Conservation (phyloP, 345 rosid genomes). For the Aethionema arabicum region DNA sequence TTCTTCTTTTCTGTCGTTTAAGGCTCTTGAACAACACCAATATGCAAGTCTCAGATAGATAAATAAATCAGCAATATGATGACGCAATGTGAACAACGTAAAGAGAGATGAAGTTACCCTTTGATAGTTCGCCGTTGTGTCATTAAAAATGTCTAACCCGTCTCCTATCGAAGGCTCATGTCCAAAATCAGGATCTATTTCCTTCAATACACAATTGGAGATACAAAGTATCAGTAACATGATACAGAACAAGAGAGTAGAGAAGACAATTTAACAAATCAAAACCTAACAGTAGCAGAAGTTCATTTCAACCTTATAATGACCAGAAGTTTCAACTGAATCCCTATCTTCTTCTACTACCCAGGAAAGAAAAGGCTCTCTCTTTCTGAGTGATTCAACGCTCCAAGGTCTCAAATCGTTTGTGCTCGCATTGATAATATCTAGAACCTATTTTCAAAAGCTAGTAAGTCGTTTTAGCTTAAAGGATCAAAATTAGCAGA, state of each 20-base stretch:
- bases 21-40: slow-evolving; percentile 48
- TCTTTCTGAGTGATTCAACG: slow-evolving; percentile 65
- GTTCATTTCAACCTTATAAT: slow-evolving; percentile 47
- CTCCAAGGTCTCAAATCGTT: slow-evolving; percentile 57
- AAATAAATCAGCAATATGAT: neutral
- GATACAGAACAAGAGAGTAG: slow-evolving; percentile 8
- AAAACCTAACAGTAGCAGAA: neutral
- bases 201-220: slow-evolving; percentile 1
- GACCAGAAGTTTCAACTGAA: slow-evolving; percentile 31
- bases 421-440: slow-evolving; percentile 48
- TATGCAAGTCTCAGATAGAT: slow-evolving; percentile 7
- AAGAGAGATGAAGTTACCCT: slow-evolving; percentile 52
- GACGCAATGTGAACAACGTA: neutral
- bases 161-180: slow-evolving; percentile 27
- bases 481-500: neutral
- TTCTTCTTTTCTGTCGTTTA: slow-evolving; percentile 69
- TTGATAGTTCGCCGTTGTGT: slow-evolving; percentile 58
- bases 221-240: slow-evolving; percentile 30
- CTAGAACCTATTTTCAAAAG: slow-evolving; percentile 53
- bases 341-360: slow-evolving; percentile 37
- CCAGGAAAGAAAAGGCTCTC: slow-evolving; percentile 64
- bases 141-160: slow-evolving; percentile 30
- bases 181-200: slow-evolving; percentile 6
- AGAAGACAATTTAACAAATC: neutral
- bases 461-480: slow-evolving; percentile 12